Evolutionary conservation across 2,329 filamentous ascomycete genomes (phyloP).

Genomic region (Colletotrichum siamense): DNA sequence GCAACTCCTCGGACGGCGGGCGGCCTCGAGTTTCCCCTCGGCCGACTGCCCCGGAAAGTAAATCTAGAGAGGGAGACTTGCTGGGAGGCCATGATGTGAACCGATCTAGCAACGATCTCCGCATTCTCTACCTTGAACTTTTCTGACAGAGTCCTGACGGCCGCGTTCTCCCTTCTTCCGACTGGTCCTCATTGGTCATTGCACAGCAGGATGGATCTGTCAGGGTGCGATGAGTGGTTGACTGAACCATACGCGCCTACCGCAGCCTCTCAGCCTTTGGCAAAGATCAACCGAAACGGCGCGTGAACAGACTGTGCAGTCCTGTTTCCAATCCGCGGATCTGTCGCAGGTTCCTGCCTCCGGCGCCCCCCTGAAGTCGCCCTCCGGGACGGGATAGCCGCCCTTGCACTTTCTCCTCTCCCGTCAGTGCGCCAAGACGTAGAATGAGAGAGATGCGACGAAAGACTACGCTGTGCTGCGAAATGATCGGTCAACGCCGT

Average conservation of each 20-base stretch:
- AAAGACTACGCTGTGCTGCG: not conserved
- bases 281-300: conserved; percentile 6
- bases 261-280: not conserved
- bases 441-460: not conserved
- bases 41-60: not conserved
- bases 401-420: not conserved
- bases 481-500: not conserved
- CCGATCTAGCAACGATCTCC: not conserved
- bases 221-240: not conserved
- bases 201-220: not conserved
- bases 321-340: conserved; percentile 22
- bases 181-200: not conserved
- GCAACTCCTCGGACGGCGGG: not conserved
- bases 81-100: not conserved
- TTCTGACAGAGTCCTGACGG: not conserved
- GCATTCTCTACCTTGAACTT: not conserved
- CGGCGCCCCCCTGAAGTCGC: not conserved
- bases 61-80: not conserved
- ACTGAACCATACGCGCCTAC: not conserved
- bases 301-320: conserved; percentile 8
- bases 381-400: not conserved
- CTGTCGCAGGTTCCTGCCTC: conserved; percentile 18
- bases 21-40: not conserved
- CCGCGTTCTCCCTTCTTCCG: not conserved
- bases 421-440: not conserved